Conservation (phyloP, 2,329 filamentous ascomycete genomes). For the Cytospora paraplurivora region DNA sequence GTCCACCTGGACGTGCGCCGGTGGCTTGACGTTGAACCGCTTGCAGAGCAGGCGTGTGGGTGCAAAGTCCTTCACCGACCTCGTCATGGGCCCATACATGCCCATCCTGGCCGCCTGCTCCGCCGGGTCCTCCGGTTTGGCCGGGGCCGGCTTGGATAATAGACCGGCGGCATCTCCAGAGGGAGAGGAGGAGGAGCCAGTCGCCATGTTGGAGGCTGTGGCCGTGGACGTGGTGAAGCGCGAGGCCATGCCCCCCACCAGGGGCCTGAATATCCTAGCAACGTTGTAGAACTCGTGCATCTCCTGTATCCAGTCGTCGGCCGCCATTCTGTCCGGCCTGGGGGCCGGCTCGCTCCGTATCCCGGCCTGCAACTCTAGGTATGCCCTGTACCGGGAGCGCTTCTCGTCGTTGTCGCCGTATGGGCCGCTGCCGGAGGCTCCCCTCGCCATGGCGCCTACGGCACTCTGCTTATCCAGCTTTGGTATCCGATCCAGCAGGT, state of each 20-base stretch:
- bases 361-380: conserved; percentile 76
- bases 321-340: conserved; percentile 42
- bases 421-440: conserved; percentile 68
- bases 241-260: conserved; percentile 89
- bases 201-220: conserved; percentile 38
- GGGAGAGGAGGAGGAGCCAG: conserved; percentile 29
- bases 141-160: conserved; percentile 47
- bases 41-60: conserved; percentile 90
- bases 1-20: conserved; percentile 65
- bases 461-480: conserved; percentile 68
- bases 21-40: conserved; percentile 83
- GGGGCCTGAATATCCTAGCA: conserved; percentile 80
- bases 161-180: conserved; percentile 37
- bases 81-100: conserved; percentile 91
- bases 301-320: conserved; percentile 79
- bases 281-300: conserved; percentile 71
- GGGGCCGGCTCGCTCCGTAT: conserved; percentile 52
- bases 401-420: conserved; percentile 84
- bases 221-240: conserved; percentile 78
- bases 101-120: conserved; percentile 85
- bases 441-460: conserved; percentile 67
- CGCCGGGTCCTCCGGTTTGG: conserved; percentile 72
- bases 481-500: conserved; percentile 61
- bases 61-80: conserved; percentile 70
- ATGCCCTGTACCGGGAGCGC: conserved; percentile 75